Percentiles rank a stretch among this genome's conserved stretches.
Evolutionary conservation across 176 grass and related monocot species (phyloP).

Genomic region (Eragrostis curvula): DNA sequence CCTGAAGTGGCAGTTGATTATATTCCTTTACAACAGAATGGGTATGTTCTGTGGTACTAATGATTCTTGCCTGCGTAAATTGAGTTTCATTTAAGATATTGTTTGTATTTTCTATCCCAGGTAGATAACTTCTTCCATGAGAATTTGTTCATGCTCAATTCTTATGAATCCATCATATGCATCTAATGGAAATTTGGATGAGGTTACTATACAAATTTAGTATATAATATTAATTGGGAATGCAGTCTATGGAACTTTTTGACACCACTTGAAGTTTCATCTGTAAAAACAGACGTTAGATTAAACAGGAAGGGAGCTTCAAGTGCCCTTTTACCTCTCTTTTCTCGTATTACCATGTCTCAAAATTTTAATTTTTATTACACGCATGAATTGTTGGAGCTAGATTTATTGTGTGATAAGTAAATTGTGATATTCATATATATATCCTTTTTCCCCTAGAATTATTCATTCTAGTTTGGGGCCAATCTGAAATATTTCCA

Average conservation of each 20-base stretch:
- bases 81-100: not conserved
- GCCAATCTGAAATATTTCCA: not conserved
- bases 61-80: conserved; percentile 24
- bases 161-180: not conserved
- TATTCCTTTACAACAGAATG: conserved; percentile 69
- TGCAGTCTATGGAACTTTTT: not conserved
- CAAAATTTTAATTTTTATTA: not conserved
- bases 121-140: not conserved
- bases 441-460: not conserved
- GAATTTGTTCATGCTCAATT: not conserved
- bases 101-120: not conserved
- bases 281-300: not conserved
- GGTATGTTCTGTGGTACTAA: conserved; percentile 49
- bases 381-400: not conserved
- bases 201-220: not conserved
- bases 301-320: not conserved
- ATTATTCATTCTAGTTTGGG: not conserved
- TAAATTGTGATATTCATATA: not conserved
- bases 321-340: not conserved
- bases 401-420: not conserved
- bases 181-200: not conserved
- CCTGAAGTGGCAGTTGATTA: conserved; percentile 38
- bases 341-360: not conserved
- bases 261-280: not conserved
- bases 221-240: not conserved